These are phyloP conservation scores for Sugiyamaella japonica DNA, from an alignment of 1,139 yeast genomes.

Conservation along the genomic window DNA sequence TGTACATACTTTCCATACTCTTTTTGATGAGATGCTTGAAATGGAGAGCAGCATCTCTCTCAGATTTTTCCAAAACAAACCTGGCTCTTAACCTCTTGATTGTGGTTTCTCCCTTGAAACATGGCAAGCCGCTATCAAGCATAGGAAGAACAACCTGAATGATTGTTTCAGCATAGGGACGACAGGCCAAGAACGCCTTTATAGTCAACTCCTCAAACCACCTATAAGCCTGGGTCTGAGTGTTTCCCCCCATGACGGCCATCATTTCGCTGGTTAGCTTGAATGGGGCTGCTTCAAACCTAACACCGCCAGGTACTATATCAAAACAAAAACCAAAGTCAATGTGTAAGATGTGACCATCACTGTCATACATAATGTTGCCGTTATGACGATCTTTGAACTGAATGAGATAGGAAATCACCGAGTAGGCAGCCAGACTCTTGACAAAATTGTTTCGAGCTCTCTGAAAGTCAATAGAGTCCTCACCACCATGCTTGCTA, in stretches of 20 bases:
- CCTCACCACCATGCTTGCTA: constrained; percentile 92
- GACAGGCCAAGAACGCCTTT: constrained; percentile 84
- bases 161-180: constrained; percentile 87
- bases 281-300: constrained; percentile 96
- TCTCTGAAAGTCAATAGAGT: constrained; percentile 81
- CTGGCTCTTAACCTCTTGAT: constrained; percentile 74
- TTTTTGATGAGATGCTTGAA: constrained; percentile 76
- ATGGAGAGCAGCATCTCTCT: constrained; percentile 78
- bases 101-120: constrained; percentile 83
- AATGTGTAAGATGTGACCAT: constrained; percentile 92
- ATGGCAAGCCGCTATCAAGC: constrained; percentile 94
- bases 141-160: constrained; percentile 85
- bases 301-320: constrained; percentile 98
- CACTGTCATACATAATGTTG: constrained; percentile 95
- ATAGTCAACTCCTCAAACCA: constrained; percentile 97
- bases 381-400: constrained; percentile 99
- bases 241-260: constrained; percentile 87
- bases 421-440: constrained; percentile 93
- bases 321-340: constrained; percentile 99
- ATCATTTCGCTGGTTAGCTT: constrained; percentile 97
- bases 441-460: constrained; percentile 92
- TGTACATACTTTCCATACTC: constrained; percentile 83
- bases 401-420: constrained; percentile 86
- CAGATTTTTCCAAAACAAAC: constrained; percentile 78
- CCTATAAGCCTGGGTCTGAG: constrained; percentile 79